These are phyloP conservation scores for Plenodomus biglobosus DNA, from an alignment of 2,329 filamentous ascomycete genomes.

Conservation along the genomic window DNA sequence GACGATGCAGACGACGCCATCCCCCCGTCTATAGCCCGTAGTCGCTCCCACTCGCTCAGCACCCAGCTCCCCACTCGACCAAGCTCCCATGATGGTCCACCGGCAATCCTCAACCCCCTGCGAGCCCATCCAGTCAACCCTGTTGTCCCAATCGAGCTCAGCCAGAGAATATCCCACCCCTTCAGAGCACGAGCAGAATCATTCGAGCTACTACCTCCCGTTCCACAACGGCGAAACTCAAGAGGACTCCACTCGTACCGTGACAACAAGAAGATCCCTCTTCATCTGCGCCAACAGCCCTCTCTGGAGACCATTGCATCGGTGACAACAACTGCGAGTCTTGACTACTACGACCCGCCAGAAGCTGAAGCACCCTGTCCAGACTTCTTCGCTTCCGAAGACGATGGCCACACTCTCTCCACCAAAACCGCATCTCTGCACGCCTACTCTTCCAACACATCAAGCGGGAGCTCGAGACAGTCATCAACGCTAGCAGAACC, in stretches of 20 bases:
- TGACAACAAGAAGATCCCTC: slow-evolving; percentile 25
- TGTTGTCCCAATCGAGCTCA: slow-evolving; percentile 5
- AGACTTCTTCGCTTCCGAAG: slow-evolving; percentile 16
- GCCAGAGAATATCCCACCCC: slow-evolving; percentile 22
- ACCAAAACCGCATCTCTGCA: slow-evolving; percentile 10
- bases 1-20: slow-evolving; percentile 21
- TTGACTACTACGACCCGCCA: slow-evolving; percentile 18
- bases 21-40: slow-evolving; percentile 21
- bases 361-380: slow-evolving; percentile 16
- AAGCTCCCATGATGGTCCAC: slow-evolving; percentile 6
- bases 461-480: slow-evolving; percentile 12
- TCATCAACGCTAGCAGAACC: slow-evolving; percentile 13
- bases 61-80: background rate
- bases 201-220: slow-evolving; percentile 10
- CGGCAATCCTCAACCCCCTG: slow-evolving; percentile 22
- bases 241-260: slow-evolving; percentile 22
- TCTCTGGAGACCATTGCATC: slow-evolving; percentile 35
- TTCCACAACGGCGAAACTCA: slow-evolving; percentile 13
- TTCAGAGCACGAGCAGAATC: slow-evolving; percentile 14
- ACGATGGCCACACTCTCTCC: background rate
- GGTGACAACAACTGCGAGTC: slow-evolving; percentile 25
- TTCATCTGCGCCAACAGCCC: slow-evolving; percentile 25
- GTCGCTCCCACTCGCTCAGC: slow-evolving; percentile 12
- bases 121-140: slow-evolving; percentile 18
- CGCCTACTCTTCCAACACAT: slow-evolving; percentile 9